phyloP scores from a whole-genome alignment of 306 rosid species.

The Dalbergia cochinchinensis region DNA sequence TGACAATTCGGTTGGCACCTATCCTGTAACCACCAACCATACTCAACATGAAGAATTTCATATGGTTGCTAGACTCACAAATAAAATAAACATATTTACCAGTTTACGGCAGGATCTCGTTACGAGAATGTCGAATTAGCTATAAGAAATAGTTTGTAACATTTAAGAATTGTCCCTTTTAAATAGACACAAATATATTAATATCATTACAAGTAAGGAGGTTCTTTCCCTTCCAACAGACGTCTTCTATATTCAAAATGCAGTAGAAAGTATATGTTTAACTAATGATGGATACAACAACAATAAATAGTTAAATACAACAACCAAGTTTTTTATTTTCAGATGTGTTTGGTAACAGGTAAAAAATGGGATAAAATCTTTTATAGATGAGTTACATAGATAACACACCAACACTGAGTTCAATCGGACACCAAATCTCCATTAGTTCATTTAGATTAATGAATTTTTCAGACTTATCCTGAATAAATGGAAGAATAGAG shows the following conservation, averaged over 20 bases:
- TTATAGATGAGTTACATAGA: not conserved
- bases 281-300: not conserved
- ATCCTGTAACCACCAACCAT: no score
- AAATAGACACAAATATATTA: not conserved
- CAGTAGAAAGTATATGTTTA: constrained; percentile 1
- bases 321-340: not conserved
- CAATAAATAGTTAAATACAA: not conserved
- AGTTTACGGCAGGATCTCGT: not conserved
- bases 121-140: not conserved
- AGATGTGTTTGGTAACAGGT: no score
- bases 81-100: not conserved
- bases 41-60: no score
- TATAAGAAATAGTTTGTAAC: not conserved
- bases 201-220: not conserved
- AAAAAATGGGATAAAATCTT: no score
- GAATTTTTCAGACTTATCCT: not conserved
- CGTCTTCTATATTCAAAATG: not conserved
- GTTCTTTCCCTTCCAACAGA: not conserved
- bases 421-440: not conserved
- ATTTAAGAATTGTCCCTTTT: not conserved
- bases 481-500: constrained; percentile 9
- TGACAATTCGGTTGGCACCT: no score
- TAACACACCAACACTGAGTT: not conserved
- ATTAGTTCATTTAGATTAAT: not conserved
- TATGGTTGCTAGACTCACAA: not conserved